These are phyloP conservation scores for Phellinidium pouzarii DNA, from an alignment of 1,284 basidiomycete genomes.

Conservation along the genomic window DNA sequence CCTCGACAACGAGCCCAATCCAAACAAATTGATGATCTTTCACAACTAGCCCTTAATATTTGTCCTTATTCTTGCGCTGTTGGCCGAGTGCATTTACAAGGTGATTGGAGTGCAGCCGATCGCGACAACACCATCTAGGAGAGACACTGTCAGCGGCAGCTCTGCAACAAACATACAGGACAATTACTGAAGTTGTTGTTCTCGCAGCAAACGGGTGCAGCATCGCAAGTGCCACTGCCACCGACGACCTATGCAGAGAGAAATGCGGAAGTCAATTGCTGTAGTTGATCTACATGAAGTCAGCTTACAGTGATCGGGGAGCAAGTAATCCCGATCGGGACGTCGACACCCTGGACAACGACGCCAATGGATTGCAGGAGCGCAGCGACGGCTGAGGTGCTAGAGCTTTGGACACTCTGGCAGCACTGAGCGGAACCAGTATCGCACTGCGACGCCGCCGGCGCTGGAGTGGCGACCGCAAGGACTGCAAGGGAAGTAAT, in stretches of 20 bases:
- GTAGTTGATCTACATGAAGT: not conserved
- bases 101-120: constrained; percentile 15
- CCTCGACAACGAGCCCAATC: not conserved
- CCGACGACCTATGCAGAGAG: constrained; percentile 5
- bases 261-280: not conserved
- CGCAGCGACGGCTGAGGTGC: not conserved
- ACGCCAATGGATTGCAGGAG: constrained; percentile 6
- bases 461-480: constrained; percentile 17
- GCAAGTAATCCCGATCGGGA: constrained; percentile 15
- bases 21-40: not conserved
- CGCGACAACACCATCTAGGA: constrained; percentile 14
- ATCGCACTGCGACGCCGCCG: constrained; percentile 9
- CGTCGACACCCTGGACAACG: constrained; percentile 2
- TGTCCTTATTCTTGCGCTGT: not conserved
- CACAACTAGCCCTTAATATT: not conserved
- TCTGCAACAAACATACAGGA: not conserved
- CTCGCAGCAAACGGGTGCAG: constrained; percentile 15
- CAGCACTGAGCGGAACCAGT: constrained; percentile 18
- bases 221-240: not conserved
- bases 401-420: constrained; percentile 13
- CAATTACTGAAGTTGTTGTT: constrained; percentile 15
- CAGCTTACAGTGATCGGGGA: constrained; percentile 12
- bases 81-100: not conserved
- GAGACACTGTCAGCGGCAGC: not conserved
- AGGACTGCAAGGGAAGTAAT: constrained; percentile 18